Base-by-base conservation (phyloP, 2,329 filamentous ascomycete species). In the Hypoxylon sp. region DNA sequence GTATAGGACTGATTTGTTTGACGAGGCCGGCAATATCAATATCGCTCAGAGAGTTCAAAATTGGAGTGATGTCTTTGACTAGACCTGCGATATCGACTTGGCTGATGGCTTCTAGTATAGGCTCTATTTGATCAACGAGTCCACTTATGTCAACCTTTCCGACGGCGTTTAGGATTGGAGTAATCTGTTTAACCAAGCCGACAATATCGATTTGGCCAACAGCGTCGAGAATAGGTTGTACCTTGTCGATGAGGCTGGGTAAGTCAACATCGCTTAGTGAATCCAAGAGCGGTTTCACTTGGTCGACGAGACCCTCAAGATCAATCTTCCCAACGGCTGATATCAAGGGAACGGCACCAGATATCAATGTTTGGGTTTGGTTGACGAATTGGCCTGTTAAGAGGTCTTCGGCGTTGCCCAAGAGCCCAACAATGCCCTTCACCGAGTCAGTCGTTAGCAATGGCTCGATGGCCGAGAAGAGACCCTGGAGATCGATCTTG, bases 191-290 rank as follows among this genome's bases (percentile, higher is more conserved):
- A 9, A 63, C 27, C 3, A 63, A 36, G 8, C 51, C 45, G 2
- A 20, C 32, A 2, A 63, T 12, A 17, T 64, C 60, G 12, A 64
- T 55, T 35, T 62, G 31, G 21, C 58, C 35, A 5, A 63, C 7
- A 5, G 54, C 27, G 5, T 59, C 51, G 12, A 74, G 54, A 8
- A 74, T 59, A 2, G 71, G 71, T 6, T 67, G 63, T 1, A 72
- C 67, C 3, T 71, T 69, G 1, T 62, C 59, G 9, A 75, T 62
- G 7, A 75, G 64, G 0, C 65, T 66, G 4, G 69, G 65, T 0
- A 72, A 69, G 36, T 74, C 67, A 21, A 73, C 69, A 59, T 74
- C 69, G 31, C 72, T 70, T 9, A 68, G 62, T n/a, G 45, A 31
- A 2, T 63, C 68, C 12, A 73, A 62, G 3, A 73, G 62, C 7